These are phyloP conservation scores for Populus deltoides DNA, from an alignment of 345 rosid species.

Conservation along the genomic window DNA sequence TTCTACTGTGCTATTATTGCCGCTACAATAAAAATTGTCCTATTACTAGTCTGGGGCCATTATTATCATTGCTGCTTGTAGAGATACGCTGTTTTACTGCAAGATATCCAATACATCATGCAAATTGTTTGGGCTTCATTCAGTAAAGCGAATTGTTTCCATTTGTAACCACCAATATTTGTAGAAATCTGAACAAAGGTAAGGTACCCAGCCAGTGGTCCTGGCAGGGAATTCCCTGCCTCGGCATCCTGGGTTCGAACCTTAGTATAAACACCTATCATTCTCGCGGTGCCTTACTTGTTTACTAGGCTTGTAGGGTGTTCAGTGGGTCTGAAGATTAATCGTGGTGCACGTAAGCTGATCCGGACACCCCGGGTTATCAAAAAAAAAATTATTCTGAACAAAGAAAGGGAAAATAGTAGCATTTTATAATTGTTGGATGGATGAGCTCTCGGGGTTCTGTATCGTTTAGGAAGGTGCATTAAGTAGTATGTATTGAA, in stretches of 20 bases:
- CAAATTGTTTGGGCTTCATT: conserved; percentile 27
- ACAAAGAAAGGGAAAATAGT: neutral
- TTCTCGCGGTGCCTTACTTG: too few species aligned
- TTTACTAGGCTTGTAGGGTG: too few species aligned
- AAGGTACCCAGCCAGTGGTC: too few species aligned
- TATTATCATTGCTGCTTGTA: neutral
- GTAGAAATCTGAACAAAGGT: conserved; percentile 1
- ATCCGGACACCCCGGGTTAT: too few species aligned
- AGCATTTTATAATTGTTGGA: neutral
- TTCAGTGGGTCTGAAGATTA: too few species aligned
- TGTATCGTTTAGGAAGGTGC: neutral
- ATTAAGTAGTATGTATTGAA: neutral
- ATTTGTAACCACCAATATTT: conserved; percentile 6
- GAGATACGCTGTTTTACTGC: neutral
- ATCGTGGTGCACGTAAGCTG: too few species aligned
- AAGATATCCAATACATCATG: neutral
- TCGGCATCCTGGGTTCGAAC: too few species aligned
- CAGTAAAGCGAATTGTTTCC: conserved; percentile 31
- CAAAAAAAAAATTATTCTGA: too few species aligned
- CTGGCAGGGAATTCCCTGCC: too few species aligned
- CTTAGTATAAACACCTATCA: too few species aligned
- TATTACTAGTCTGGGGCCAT: neutral
- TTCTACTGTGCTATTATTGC: too few species aligned
- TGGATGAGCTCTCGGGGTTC: neutral
- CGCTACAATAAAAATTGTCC: neutral